phyloP scores from a whole-genome alignment of 139 green algal genomes.

The Chlorella sorokiniana region DNA sequence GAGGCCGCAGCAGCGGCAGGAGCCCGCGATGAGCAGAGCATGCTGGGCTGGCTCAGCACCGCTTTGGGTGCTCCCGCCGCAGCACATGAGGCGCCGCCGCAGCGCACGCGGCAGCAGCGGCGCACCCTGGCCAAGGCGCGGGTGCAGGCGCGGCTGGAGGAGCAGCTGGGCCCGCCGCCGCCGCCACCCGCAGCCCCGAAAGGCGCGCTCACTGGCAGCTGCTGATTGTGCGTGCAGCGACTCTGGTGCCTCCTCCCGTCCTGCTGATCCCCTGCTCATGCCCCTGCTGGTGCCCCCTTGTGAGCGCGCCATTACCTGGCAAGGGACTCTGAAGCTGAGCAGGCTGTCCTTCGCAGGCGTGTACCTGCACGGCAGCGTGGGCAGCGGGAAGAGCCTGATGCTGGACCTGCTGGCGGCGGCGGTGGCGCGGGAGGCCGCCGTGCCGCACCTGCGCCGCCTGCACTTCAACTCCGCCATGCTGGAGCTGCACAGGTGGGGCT shows the following conservation, averaged over 20 bases:
- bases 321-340: background rate
- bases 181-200: constrained; percentile 17
- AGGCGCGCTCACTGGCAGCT: background rate
- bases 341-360: constrained; percentile 41
- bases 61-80: background rate
- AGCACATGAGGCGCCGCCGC: background rate
- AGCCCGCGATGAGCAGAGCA: background rate
- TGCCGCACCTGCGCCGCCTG: constrained; percentile 53
- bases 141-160: constrained; percentile 2
- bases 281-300: too few species aligned
- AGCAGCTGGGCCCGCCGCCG: constrained; percentile 11
- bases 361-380: constrained; percentile 73
- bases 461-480: constrained; percentile 87
- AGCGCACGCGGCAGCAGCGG: constrained; percentile 12
- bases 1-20: background rate
- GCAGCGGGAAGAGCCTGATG: constrained; percentile 72
- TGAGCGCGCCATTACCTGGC: background rate
- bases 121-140: background rate
- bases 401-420: constrained; percentile 66
- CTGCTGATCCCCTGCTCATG: background rate
- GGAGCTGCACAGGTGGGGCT: constrained; percentile 72
- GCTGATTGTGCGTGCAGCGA: background rate
- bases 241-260: background rate
- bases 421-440: constrained; percentile 13
- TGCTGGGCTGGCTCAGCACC: background rate